Conservation (phyloP, 2,329 filamentous ascomycete genomes). For the Monilinia aucupariae region DNA sequence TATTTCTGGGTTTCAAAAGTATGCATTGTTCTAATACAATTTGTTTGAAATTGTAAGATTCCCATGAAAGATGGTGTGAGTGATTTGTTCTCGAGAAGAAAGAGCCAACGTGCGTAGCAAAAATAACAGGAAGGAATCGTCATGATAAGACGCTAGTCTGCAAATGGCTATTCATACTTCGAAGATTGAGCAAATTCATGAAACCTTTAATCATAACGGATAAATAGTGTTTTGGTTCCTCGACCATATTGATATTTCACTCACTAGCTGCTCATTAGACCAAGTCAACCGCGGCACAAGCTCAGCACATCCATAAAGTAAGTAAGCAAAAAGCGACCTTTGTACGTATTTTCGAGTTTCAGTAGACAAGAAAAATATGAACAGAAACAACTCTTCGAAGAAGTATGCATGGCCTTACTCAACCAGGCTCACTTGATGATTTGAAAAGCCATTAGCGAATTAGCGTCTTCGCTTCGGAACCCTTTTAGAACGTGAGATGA, state of each 20-base stretch:
- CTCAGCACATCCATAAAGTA: neutral
- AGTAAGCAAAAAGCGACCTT: neutral
- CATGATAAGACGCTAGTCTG: too few relatives aligned
- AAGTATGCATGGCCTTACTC: neutral
- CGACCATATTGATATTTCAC: neutral
- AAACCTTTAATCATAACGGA: rapidly evolving
- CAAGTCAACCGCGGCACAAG: neutral
- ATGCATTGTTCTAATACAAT: neutral
- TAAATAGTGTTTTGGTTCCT: neutral
- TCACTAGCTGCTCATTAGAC: neutral
- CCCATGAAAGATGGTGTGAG: neutral
- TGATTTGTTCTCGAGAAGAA: neutral
- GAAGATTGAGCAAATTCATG: too few relatives aligned
- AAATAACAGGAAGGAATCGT: neutral
- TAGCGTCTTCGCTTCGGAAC: neutral
- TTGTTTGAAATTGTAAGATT: neutral
- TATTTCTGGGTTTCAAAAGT: neutral
- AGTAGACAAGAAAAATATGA: too few relatives aligned
- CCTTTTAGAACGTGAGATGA: neutral
- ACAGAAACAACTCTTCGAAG: neutral
- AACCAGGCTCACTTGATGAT: neutral
- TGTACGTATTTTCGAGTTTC: too few relatives aligned
- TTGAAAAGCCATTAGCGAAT: neutral
- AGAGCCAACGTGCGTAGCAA: neutral
- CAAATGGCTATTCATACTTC: neutral